Conservation (phyloP, 495 filamentous ascomycete genomes). For the Penicillium flavigenum region DNA sequence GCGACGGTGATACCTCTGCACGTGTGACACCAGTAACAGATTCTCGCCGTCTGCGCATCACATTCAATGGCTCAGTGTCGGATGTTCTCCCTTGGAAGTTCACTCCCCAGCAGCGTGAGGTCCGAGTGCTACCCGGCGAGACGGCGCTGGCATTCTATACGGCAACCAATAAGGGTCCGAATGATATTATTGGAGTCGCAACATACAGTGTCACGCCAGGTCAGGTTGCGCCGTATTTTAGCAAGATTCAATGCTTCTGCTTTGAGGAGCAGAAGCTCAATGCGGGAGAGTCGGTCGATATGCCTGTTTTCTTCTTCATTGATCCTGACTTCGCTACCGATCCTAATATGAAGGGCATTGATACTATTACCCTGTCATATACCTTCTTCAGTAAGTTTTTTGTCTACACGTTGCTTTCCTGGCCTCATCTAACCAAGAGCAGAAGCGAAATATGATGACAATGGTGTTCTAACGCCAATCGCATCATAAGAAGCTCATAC, state of each 20-base stretch:
- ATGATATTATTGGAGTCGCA: slow-evolving; percentile 96
- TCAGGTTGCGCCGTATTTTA: slow-evolving; percentile 96
- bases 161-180: slow-evolving; percentile 81
- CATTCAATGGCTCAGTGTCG: slow-evolving; percentile 92
- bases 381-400: slow-evolving; percentile 91
- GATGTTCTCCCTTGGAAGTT: slow-evolving; percentile 98
- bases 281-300: slow-evolving; percentile 96
- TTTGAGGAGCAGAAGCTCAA: slow-evolving; percentile 96
- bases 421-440: slow-evolving; percentile 27
- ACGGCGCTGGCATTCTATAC: slow-evolving; percentile 98
- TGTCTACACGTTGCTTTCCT: not conserved
- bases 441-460: slow-evolving; percentile 88
- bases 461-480: slow-evolving; percentile 59
- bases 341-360: slow-evolving; percentile 86
- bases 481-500: slow-evolving; percentile 20
- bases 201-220: slow-evolving; percentile 96
- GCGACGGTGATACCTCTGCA: slow-evolving; percentile 62
- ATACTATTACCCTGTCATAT: slow-evolving; percentile 93
- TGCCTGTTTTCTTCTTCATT: slow-evolving; percentile 99
- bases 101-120: slow-evolving; percentile 92
- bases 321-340: slow-evolving; percentile 94
- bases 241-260: slow-evolving; percentile 99
- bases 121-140: slow-evolving; percentile 91
- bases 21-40: slow-evolving; percentile 77
- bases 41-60: slow-evolving; percentile 86